A percentile compares a stretch with the other conserved stretches of the same genome.
phyloP scores from a whole-genome alignment of 2,329 filamentous ascomycete genomes.

The Arachnomyces sp. region DNA sequence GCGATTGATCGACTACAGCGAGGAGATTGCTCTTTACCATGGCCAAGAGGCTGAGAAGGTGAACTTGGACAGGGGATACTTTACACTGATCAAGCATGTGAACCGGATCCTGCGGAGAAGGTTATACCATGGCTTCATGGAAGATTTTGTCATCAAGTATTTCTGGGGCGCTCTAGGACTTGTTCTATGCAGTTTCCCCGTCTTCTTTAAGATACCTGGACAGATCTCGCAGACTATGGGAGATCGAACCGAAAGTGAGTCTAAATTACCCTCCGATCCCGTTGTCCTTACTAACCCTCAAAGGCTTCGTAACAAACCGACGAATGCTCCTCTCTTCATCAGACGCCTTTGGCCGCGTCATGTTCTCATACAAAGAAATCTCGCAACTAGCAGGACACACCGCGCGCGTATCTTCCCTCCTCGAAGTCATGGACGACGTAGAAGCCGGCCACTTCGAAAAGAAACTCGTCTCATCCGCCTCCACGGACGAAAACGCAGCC shows the following conservation, averaged over 20 bases:
- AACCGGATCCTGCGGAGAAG: slow-evolving; percentile 85
- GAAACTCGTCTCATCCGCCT: slow-evolving; percentile 84
- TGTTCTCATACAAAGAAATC: slow-evolving; percentile 97
- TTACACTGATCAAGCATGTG: slow-evolving; percentile 97
- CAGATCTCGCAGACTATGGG: slow-evolving; percentile 46
- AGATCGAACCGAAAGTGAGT: slow-evolving; percentile 52
- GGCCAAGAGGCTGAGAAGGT: slow-evolving; percentile 95
- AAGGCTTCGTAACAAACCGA: slow-evolving; percentile 85
- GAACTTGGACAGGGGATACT: slow-evolving; percentile 94
- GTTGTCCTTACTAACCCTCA: slow-evolving; percentile 12
- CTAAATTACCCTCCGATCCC: not conserved
- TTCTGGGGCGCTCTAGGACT: slow-evolving; percentile 95
- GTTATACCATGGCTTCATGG: slow-evolving; percentile 98
- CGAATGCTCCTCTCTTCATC: slow-evolving; percentile 87
- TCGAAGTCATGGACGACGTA: slow-evolving; percentile 93
- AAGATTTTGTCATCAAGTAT: slow-evolving; percentile 99
- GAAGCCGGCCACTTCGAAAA: slow-evolving; percentile 88
- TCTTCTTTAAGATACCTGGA: slow-evolving; percentile 88
- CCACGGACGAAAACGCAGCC: slow-evolving; percentile 71
- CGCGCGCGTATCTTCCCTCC: slow-evolving; percentile 76
- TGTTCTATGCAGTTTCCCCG: slow-evolving; percentile 84
- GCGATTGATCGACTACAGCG: slow-evolving; percentile 87
- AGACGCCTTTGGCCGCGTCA: slow-evolving; percentile 88
- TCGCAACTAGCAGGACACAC: slow-evolving; percentile 95
- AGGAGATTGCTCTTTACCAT: slow-evolving; percentile 86